phyloP scores from a whole-genome alignment of 345 rosid genomes.

The Eucalyptus polyanthemos region DNA sequence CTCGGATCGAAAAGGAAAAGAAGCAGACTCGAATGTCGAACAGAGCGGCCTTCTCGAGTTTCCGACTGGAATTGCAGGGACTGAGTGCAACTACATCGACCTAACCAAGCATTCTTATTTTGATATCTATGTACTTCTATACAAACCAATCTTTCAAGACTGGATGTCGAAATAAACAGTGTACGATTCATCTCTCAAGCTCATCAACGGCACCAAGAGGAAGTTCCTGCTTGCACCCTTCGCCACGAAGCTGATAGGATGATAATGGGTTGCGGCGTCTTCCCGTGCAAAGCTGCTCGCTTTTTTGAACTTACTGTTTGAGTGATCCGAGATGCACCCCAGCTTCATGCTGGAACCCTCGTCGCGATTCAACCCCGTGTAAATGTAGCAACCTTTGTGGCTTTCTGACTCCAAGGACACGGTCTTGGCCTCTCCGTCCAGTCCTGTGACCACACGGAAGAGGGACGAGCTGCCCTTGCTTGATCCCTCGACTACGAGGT shows the following conservation, averaged over 20 bases:
- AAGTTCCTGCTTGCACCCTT: slow-evolving; percentile 48
- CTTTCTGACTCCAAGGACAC: slow-evolving; percentile 44
- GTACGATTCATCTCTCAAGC: slow-evolving; percentile 73
- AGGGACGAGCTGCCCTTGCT: slow-evolving; percentile 8
- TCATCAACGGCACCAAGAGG: slow-evolving; percentile 58
- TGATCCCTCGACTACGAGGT: slow-evolving; percentile 22
- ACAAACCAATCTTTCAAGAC: not conserved
- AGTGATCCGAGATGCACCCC: slow-evolving; percentile 24
- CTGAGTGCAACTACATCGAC: not conserved
- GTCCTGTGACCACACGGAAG: slow-evolving; percentile 51
- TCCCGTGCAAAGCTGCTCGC: slow-evolving; percentile 48
- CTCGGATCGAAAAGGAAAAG: not conserved
- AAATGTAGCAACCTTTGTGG: slow-evolving; percentile 52
- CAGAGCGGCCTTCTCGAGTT: not conserved
- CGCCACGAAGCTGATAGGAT: slow-evolving; percentile 76
- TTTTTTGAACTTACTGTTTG: slow-evolving; percentile 7
- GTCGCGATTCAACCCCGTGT: slow-evolving; percentile 17
- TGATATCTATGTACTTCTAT: not conserved
- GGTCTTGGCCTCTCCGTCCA: slow-evolving; percentile 42
- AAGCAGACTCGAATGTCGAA: not conserved
- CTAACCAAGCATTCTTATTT: not conserved
- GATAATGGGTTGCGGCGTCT: slow-evolving; percentile 39
- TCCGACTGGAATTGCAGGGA: not conserved
- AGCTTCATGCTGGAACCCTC: slow-evolving; percentile 27
- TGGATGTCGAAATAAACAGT: slow-evolving; percentile 59